These are phyloP conservation scores for Priceomyces fermenticarens DNA, from an alignment of 805 yeast genomes.

Conservation along the genomic window DNA sequence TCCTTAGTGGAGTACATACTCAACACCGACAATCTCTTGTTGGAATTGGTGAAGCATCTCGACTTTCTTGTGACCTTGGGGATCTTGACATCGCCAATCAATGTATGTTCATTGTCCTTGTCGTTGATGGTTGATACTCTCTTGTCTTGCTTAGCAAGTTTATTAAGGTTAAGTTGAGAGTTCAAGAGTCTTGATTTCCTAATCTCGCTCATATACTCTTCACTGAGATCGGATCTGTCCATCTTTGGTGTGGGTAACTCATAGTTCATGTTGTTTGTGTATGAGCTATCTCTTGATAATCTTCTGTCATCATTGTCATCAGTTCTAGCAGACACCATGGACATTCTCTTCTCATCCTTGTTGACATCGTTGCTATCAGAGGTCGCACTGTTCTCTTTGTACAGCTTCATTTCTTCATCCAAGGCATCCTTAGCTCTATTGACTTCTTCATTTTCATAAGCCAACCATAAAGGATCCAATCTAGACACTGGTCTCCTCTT, in stretches of 20 bases:
- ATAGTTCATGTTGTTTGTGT: constrained; percentile 16
- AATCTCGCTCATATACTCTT: constrained; percentile 44
- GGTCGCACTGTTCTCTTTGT: constrained; percentile 8
- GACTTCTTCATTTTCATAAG: constrained; percentile 47
- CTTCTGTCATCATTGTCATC: constrained; percentile 9
- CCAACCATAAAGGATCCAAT: constrained; percentile 55
- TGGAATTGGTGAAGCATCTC: constrained; percentile 55
- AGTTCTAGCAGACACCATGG: constrained; percentile 27
- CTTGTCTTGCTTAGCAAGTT: constrained; percentile 14
- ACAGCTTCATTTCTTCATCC: constrained; percentile 28
- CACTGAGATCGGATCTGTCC: constrained; percentile 35
- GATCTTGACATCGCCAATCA: constrained; percentile 59
- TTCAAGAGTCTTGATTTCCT: constrained; percentile 42
- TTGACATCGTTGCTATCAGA: constrained; percentile 1
- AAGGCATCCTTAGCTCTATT: constrained; percentile 42
- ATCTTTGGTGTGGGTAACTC: constrained; percentile 37
- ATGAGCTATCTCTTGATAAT: constrained; percentile 17
- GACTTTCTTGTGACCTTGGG: constrained; percentile 73
- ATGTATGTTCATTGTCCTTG: constrained; percentile 33
- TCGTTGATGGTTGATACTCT: not conserved
- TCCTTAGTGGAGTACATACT: constrained; percentile 68
- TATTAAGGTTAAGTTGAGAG: constrained; percentile 29
- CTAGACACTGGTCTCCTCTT: constrained; percentile 56
- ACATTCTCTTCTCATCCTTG: constrained; percentile 25
- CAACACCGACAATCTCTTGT: constrained; percentile 68